Evolutionary conservation across 163 green algal species (phyloP), one percentile per base, ranked within the genome.

Genomic region (Chlamydomonas reinhardtii): DNA sequence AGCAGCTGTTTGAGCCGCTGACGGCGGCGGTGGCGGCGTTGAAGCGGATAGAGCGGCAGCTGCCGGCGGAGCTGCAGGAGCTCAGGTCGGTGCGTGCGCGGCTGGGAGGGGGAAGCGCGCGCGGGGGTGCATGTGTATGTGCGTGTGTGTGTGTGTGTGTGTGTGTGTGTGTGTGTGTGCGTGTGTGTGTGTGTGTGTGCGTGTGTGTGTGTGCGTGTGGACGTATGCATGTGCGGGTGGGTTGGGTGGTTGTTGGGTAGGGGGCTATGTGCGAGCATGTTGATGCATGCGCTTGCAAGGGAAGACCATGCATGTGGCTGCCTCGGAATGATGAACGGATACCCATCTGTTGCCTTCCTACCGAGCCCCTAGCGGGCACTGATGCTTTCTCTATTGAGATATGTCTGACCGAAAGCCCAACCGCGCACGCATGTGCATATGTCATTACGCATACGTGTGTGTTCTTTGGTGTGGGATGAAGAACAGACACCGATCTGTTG

Each of bases 311-410:
- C 62, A 22, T 11, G 1, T 22, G 32, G 31, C 35, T 15, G 9
- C 5, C 14, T 37, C 37, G 75, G 75, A 48, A n/a, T 83, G 75
- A 83, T 83, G 75, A 83, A 83, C 75, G 74, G 75, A 83, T 43
- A 74, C n/a, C 37, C 65, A 54, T 73, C 76, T 84, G 76, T 74
- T 84, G 76, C 76, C 76, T 84, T 83, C 75, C 75, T 83, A 17
- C 73, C 74, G 64, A 74, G 76, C 76, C 73, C n/a, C 39, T 35
- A 31, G 3, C n/a, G 65, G 37, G 62, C 76, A 29, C 34, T 86
- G 79, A 86, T 73, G 69, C 25, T 32, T 74, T 84, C 64, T 84
- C 75, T 65, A 84, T 65, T n/a, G n/a, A n/a, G 64, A 70, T 29
- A 70, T 70, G 19, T 6, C 64, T 35, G 64, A 70, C 27, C 29